Evolutionary conservation across 2,329 filamentous ascomycete genomes (phyloP), one percentile per base, ranked within the genome.

Genomic region (Colletotrichum simmondsii): DNA sequence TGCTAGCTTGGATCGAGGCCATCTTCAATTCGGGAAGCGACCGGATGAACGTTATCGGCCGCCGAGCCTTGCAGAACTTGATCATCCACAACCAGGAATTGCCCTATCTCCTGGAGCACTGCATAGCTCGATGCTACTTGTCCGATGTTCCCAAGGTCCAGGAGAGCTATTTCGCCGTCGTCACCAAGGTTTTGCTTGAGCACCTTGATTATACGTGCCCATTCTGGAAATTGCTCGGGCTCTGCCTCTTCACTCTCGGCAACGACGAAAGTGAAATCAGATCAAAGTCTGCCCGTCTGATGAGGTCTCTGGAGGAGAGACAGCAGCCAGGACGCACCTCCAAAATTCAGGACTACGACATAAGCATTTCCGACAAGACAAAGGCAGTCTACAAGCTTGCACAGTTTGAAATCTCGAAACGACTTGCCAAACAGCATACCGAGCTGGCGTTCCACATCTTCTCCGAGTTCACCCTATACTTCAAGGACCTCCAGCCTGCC

Each of bases 331-430:
- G 84, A 3, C 86, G 94, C 76, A 97, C 91, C 75, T 98, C 96
- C 1, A 97, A 97, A 79, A 91, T 99, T 7, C 95, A 98, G 80
- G 97, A 99, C 80, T 97, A 98, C 72, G 97, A 99, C 78, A 98
- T 99, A 78, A 98, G 95, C 80, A 97, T 99, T 71, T 97, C 96
- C 0, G 97, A 99, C 83, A 98, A 98, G 83, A 99, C 97, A 0
- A 97, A 97, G 76, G 95, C 96, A 0, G 96, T 99, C 3, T 99
- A 98, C 84, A 99, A 99, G 83, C 87, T 97, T 57, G 97, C 97
- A 0, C 97, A 99, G 79, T 98, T 98, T 76, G 96, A 98, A 80
- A 97, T 97, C 26, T 98, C 97, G 0, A 95, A 96, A 78, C 90
- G 95, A 24, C 88, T 99, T 52, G 94, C 95, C 1, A 94, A 94